Evolutionary conservation across 2,329 filamentous ascomycete genomes (phyloP).

Genomic region (Didymellaceae sp.): DNA sequence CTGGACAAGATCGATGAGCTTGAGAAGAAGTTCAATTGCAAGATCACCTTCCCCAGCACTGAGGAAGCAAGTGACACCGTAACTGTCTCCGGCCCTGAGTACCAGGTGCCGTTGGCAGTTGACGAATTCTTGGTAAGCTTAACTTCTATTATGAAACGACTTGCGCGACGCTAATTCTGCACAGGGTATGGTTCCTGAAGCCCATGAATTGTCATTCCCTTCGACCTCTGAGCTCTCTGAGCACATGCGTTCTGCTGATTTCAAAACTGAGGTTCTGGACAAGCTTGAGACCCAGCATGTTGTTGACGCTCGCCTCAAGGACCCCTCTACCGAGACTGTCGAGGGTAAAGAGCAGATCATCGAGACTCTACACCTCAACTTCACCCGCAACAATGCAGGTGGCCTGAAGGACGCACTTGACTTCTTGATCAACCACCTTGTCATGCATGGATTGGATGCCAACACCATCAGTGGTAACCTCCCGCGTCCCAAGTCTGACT

Average conservation of each 20-base stretch:
- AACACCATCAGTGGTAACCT: slow-evolving; percentile 88
- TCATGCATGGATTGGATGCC: slow-evolving; percentile 87
- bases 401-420: slow-evolving; percentile 96
- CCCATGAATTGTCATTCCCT: slow-evolving; percentile 86
- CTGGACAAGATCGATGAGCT: slow-evolving; percentile 90
- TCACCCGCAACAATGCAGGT: slow-evolving; percentile 96
- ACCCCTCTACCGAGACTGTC: slow-evolving; percentile 50
- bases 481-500: slow-evolving; percentile 97
- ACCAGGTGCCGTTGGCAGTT: slow-evolving; percentile 95
- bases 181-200: slow-evolving; percentile 95
- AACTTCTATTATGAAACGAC: too few relatives aligned
- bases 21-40: slow-evolving; percentile 99
- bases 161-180: slow-evolving; percentile 38
- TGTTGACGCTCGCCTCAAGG: slow-evolving; percentile 79
- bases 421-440: slow-evolving; percentile 84
- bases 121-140: slow-evolving; percentile 81
- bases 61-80: slow-evolving; percentile 97
- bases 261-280: slow-evolving; percentile 76
- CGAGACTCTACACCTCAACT: slow-evolving; percentile 61
- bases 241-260: slow-evolving; percentile 82
- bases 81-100: slow-evolving; percentile 93
- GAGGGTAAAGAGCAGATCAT: slow-evolving; percentile 52
- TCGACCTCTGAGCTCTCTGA: slow-evolving; percentile 77
- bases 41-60: slow-evolving; percentile 96
- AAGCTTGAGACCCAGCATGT: slow-evolving; percentile 93